Percentiles rank a stretch among this genome's conserved stretches.
Conservation (phyloP, 2,329 filamentous ascomycete species). For the Sporothrix humicola region DNA sequence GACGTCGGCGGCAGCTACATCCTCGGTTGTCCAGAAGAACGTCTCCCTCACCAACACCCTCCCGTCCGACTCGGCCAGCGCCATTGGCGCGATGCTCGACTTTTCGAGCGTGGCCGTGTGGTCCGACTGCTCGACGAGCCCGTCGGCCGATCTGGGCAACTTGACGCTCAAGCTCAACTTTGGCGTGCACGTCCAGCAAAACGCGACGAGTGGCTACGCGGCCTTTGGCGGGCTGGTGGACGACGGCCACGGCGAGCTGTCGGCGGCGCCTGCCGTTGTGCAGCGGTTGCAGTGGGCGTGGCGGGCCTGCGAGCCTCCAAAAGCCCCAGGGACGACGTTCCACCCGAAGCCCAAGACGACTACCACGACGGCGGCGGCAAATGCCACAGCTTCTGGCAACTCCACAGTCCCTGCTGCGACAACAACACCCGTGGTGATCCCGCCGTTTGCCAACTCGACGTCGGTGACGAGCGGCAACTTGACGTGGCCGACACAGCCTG, state of each 20-base stretch:
- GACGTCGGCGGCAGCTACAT: background rate
- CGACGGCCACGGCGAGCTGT: slow-evolving; percentile 23
- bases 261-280: background rate
- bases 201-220: background rate
- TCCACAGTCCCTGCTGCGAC: background rate
- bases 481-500: background rate
- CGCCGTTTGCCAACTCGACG: slow-evolving; percentile 16
- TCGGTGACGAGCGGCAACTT: background rate
- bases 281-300: slow-evolving; percentile 28
- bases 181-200: background rate
- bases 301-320: slow-evolving; percentile 4
- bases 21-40: background rate
- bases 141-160: background rate
- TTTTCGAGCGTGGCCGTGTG: slow-evolving; percentile 14
- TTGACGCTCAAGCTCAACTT: background rate
- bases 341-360: slow-evolving; percentile 5
- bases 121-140: slow-evolving; percentile 18
- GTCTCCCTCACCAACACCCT: slow-evolving; percentile 12
- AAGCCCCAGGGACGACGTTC: background rate
- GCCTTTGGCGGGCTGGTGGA: slow-evolving; percentile 22
- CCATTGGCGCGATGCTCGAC: slow-evolving; percentile 14
- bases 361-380: background rate
- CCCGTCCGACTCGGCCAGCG: slow-evolving; percentile 4
- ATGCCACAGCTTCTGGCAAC: slow-evolving; percentile 1
- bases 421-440: background rate